phyloP scores from a whole-genome alignment of 345 rosid genomes.

The Acer negundo region DNA sequence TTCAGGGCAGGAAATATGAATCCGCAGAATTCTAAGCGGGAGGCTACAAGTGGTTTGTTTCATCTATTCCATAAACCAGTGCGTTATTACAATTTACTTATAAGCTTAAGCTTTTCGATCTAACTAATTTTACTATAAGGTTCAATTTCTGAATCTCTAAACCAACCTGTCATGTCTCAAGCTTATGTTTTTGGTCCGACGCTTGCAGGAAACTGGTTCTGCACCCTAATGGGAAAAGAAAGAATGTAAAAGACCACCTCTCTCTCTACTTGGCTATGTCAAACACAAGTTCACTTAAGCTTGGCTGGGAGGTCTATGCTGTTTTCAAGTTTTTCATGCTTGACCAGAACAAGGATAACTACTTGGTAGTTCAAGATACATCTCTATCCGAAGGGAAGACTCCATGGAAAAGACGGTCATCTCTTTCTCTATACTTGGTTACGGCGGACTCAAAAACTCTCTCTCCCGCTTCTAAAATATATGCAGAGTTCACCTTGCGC shows the following conservation, averaged over 20 bases:
- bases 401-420: conserved; percentile 22
- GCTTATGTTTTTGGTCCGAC: too few species aligned
- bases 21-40: conserved; percentile 63
- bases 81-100: too few species aligned
- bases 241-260: conserved; percentile 47
- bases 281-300: conserved; percentile 41
- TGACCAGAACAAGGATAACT: conserved; percentile 42
- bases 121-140: too few species aligned
- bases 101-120: too few species aligned
- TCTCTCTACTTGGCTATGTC: conserved; percentile 56
- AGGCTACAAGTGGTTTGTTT: conserved; percentile 69
- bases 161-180: too few species aligned
- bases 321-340: conserved; percentile 50
- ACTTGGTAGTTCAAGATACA: conserved; percentile 34
- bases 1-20: conserved; percentile 54
- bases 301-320: conserved; percentile 55
- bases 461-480: conserved; percentile 31
- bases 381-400: conserved; percentile 39
- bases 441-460: conserved; percentile 27
- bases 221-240: conserved; percentile 63
- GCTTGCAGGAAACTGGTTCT: conserved; percentile 68
- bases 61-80: too few species aligned
- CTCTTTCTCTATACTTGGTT: conserved; percentile 36
- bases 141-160: too few species aligned
- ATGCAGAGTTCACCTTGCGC: conserved; percentile 33